Conservation (phyloP, 805 yeast species). For the Maudiozyma bulderi region DNA sequence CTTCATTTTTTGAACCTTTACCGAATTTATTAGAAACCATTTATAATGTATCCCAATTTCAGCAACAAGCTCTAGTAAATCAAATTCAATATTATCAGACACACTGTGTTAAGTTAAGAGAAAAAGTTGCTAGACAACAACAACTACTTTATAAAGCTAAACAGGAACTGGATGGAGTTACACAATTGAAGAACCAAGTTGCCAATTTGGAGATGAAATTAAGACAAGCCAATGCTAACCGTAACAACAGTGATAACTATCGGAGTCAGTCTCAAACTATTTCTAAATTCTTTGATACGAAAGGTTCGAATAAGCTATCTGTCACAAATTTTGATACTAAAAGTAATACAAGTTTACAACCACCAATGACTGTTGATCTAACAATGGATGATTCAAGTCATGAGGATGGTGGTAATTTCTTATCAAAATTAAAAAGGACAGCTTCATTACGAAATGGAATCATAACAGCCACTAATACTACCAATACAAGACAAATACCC, state of each 20-base stretch:
- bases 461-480: background rate
- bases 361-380: constrained; percentile 22
- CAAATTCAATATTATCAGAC: constrained; percentile 21
- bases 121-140: constrained; percentile 21
- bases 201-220: constrained; percentile 2
- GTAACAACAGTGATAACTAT: too few relatives aligned
- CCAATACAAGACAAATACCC: background rate
- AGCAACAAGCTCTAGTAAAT: constrained; percentile 16
- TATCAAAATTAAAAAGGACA: constrained; percentile 15
- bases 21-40: constrained; percentile 18
- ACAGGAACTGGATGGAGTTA: constrained; percentile 19
- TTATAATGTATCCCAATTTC: constrained; percentile 24
- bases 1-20: constrained; percentile 21
- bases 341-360: background rate
- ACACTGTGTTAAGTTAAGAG: constrained; percentile 16
- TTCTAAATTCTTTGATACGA: background rate
- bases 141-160: constrained; percentile 21
- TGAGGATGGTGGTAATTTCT: constrained; percentile 11
- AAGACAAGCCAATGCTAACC: background rate
- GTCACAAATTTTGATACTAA: too few relatives aligned
- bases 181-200: constrained; percentile 13
- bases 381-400: constrained; percentile 11
- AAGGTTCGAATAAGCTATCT: too few relatives aligned
- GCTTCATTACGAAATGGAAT: constrained; percentile 3
- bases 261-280: too few relatives aligned